These are phyloP conservation scores for Rhodofomes roseus DNA, from an alignment of 1,284 basidiomycete genomes.

Conservation along the genomic window DNA sequence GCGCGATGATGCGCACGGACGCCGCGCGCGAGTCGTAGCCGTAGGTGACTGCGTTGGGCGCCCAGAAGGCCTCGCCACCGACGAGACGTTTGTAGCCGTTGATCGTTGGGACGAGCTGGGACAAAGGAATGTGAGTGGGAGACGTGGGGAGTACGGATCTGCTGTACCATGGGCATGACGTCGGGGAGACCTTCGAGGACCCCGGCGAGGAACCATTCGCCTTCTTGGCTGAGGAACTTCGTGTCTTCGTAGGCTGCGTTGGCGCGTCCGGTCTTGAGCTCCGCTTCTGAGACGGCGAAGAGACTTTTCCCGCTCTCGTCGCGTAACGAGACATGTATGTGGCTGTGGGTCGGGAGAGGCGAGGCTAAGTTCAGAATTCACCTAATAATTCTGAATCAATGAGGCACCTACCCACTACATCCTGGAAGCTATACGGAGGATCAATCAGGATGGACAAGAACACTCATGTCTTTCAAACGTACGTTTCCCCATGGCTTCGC, in stretches of 20 bases:
- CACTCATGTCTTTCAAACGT: too few relatives aligned
- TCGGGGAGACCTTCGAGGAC: constrained; percentile 87
- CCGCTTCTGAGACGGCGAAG: constrained; percentile 68
- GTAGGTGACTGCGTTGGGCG: constrained; percentile 89
- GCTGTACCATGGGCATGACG: constrained; percentile 26
- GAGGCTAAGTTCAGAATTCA: neutral
- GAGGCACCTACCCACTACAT: constrained; percentile 72
- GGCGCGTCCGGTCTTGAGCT: constrained; percentile 57
- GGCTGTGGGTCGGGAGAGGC: constrained; percentile 41
- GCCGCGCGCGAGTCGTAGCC: constrained; percentile 94
- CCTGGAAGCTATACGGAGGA: constrained; percentile 91
- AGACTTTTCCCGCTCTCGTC: constrained; percentile 70
- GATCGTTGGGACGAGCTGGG: constrained; percentile 85
- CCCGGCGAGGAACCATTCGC: constrained; percentile 93
- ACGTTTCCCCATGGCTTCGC: constrained; percentile 94
- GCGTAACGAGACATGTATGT: constrained; percentile 88
- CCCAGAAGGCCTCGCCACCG: constrained; percentile 95
- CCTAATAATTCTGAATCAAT: neutral
- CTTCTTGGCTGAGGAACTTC: constrained; percentile 78
- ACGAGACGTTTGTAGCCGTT: constrained; percentile 98
- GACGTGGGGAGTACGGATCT: neutral
- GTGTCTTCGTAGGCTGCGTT: constrained; percentile 80
- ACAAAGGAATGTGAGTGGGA: neutral
- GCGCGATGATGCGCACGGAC: constrained; percentile 87
- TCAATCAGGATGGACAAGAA: too few relatives aligned